These are phyloP conservation scores for Hypoxylon sp. DNA, from an alignment of 2,329 filamentous ascomycete species.

Conservation along the genomic window DNA sequence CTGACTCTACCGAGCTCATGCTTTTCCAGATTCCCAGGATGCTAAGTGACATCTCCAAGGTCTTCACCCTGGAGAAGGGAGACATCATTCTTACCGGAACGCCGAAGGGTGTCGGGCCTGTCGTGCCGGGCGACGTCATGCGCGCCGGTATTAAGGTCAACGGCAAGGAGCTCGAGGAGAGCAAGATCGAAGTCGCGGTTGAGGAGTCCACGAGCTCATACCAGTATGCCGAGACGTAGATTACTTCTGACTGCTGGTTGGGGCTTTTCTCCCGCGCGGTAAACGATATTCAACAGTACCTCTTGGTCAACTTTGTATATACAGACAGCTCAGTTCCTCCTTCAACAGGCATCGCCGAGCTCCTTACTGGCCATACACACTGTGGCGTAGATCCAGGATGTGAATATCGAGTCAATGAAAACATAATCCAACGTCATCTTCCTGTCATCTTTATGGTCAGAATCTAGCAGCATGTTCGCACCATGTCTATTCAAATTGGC, in stretches of 20 bases:
- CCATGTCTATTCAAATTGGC: background rate
- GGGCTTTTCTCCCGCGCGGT: background rate
- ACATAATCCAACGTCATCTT: background rate
- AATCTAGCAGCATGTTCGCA: background rate
- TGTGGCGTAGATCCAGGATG: background rate
- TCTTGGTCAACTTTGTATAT: constrained; percentile 5
- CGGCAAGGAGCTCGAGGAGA: constrained; percentile 85
- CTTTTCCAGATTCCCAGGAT: constrained; percentile 89
- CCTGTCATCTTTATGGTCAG: background rate
- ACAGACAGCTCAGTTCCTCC: constrained; percentile 4
- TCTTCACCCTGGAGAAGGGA: constrained; percentile 92
- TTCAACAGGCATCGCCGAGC: background rate
- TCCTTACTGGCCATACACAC: background rate
- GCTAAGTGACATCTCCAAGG: constrained; percentile 88
- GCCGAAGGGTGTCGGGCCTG: constrained; percentile 91
- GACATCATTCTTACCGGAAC: constrained; percentile 97
- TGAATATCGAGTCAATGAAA: background rate
- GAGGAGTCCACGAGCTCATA: constrained; percentile 82
- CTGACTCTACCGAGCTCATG: constrained; percentile 92
- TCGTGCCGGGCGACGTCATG: constrained; percentile 87
- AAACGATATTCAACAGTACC: background rate
- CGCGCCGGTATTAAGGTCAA: constrained; percentile 80
- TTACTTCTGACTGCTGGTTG: no score
- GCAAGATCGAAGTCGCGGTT: constrained; percentile 82
- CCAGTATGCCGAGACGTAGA: constrained; percentile 75